Percentiles rank a stretch among this genome's conserved stretches.
phyloP scores from a whole-genome alignment of 2,329 filamentous ascomycete species.

The Aureobasidium sp. region DNA sequence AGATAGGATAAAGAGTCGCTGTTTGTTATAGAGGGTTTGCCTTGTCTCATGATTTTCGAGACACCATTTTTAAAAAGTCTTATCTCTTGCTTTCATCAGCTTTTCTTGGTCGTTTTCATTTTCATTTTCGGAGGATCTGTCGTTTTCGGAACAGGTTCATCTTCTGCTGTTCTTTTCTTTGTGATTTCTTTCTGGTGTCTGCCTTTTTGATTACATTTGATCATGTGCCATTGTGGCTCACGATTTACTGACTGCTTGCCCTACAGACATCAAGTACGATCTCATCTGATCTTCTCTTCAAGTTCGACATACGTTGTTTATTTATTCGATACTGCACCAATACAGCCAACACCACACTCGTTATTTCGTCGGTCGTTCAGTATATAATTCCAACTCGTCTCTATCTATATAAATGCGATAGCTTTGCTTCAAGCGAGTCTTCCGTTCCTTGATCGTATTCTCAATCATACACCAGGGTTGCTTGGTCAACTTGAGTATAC shows the following conservation, averaged over 20 bases:
- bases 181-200: not conserved
- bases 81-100: not conserved
- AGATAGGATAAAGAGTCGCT: not conserved
- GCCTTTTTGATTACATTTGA: not conserved
- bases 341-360: not conserved
- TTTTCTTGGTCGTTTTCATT: not conserved
- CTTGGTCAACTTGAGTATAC: not conserved
- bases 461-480: not conserved
- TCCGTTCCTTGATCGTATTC: rapidly evolving
- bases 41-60: not conserved
- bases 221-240: too few species aligned
- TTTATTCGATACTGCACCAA: not conserved
- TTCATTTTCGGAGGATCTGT: too few species aligned
- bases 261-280: not conserved
- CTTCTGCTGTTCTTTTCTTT: not conserved
- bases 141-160: too few species aligned
- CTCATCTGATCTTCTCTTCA: not conserved
- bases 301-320: not conserved
- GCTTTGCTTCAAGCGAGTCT: not conserved
- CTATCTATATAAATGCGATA: not conserved
- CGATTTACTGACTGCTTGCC: not conserved
- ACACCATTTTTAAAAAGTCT: not conserved
- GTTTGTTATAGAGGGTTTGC: not conserved
- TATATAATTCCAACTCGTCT: not conserved
- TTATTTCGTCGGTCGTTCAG: not conserved